Evolutionary conservation across 495 filamentous ascomycete species (phyloP).

Genomic region (Delitschia confertaspora): DNA sequence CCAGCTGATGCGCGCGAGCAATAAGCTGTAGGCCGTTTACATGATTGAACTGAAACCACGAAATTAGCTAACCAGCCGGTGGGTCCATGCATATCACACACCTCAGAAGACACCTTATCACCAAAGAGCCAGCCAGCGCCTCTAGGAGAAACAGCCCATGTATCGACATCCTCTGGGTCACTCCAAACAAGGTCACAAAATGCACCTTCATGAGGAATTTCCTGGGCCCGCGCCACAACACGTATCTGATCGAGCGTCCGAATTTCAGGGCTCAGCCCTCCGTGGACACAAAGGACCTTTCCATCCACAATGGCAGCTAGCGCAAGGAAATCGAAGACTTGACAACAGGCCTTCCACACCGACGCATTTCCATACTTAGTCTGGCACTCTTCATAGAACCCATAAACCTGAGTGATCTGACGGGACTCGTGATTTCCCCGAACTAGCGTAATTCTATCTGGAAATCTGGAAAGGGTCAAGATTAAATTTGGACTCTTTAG

Average conservation of each 20-base stretch:
- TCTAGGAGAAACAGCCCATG: conserved; percentile 90
- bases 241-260: conserved; percentile 92
- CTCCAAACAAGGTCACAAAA: conserved; percentile 99
- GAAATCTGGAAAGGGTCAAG: conserved; percentile 56
- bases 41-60: conserved; percentile 64
- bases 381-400: conserved; percentile 97
- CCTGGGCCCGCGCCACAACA: conserved; percentile 93
- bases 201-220: conserved; percentile 95
- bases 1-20: conserved; percentile 89
- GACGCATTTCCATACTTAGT: conserved; percentile 97
- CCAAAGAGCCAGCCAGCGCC: conserved; percentile 97
- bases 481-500: background rate
- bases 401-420: conserved; percentile 97
- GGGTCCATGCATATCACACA: conserved; percentile 15
- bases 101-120: conserved; percentile 89
- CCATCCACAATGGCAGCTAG: conserved; percentile 95
- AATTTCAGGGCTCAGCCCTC: conserved; percentile 93
- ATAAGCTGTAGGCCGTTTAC: conserved; percentile 94
- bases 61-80: background rate
- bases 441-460: conserved; percentile 87
- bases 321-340: conserved; percentile 97
- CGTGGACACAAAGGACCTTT: conserved; percentile 93
- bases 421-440: conserved; percentile 96
- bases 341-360: conserved; percentile 98
- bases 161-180: conserved; percentile 95